Evolutionary conservation across 2,329 filamentous ascomycete species (phyloP).

Genomic region (Aspergillus versicolor): DNA sequence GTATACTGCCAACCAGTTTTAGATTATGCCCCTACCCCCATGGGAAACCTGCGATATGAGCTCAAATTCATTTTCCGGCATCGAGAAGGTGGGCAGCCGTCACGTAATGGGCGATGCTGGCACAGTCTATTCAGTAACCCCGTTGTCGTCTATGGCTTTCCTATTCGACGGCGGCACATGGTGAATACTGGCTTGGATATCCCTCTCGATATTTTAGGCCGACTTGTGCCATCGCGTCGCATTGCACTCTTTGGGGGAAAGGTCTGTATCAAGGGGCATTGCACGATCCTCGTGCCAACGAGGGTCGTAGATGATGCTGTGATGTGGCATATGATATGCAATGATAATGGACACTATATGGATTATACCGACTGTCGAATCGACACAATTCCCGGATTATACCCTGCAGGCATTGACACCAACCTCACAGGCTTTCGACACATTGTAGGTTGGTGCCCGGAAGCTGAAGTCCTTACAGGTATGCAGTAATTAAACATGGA

Average conservation of each 20-base stretch:
- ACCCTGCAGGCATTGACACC: background rate
- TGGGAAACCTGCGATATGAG: background rate
- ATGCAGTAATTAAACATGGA: background rate
- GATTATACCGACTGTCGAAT: background rate
- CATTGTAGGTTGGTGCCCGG: background rate
- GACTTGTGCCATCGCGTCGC: background rate
- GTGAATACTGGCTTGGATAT: background rate
- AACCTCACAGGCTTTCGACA: background rate
- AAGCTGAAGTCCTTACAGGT: background rate
- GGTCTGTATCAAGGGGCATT: background rate
- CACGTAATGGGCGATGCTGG: background rate
- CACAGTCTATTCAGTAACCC: background rate
- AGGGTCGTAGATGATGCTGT: background rate
- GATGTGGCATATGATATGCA: background rate
- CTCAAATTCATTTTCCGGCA: background rate
- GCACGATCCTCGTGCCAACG: background rate
- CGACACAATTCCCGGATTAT: background rate
- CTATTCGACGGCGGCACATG: background rate
- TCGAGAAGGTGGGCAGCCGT: background rate
- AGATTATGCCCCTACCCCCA: too few species aligned
- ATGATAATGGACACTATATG: background rate
- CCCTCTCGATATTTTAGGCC: background rate
- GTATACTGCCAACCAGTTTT: background rate
- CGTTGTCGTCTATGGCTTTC: background rate
- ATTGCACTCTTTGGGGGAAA: background rate